Conservation (phyloP, 768 basidiomycete genomes). For the Lactarius vividus region DNA sequence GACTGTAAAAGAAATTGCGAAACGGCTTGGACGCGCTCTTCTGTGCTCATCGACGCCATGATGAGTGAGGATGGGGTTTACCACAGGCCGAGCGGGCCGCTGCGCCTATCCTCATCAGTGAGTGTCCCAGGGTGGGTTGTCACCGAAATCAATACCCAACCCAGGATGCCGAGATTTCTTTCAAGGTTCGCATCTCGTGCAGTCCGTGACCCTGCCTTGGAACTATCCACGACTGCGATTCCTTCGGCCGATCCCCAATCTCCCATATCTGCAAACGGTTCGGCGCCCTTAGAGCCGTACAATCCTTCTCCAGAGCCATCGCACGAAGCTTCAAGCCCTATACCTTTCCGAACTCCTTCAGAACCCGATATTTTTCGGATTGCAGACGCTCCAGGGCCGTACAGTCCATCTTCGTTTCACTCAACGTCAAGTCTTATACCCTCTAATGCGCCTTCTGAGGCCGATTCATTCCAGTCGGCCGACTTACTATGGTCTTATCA, state of each 20-base stretch:
- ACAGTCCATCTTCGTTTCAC: neutral
- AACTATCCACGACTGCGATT: neutral
- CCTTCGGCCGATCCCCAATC: neutral
- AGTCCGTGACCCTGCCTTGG: neutral
- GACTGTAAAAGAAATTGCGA: slow-evolving; percentile 82
- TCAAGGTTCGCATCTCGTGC: neutral
- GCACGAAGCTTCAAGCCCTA: neutral
- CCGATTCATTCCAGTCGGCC: neutral
- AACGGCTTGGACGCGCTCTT: slow-evolving; percentile 67
- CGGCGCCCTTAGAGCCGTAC: neutral
- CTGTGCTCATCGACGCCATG: slow-evolving; percentile 47
- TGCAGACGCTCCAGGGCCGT: neutral
- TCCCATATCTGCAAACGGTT: neutral
- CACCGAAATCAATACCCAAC: neutral
- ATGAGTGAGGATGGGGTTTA: neutral
- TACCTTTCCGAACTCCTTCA: neutral
- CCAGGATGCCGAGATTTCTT: neutral
- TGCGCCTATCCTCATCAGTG: too few relatives aligned
- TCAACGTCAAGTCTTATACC: neutral
- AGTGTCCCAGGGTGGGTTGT: neutral
- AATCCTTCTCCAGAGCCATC: neutral
- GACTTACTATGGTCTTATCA: neutral
- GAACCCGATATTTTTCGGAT: neutral
- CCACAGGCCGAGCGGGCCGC: neutral
- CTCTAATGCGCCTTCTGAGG: neutral